Conservation (phyloP, 169 alveolate genomes). For the Hepatocystis sp. region DNA sequence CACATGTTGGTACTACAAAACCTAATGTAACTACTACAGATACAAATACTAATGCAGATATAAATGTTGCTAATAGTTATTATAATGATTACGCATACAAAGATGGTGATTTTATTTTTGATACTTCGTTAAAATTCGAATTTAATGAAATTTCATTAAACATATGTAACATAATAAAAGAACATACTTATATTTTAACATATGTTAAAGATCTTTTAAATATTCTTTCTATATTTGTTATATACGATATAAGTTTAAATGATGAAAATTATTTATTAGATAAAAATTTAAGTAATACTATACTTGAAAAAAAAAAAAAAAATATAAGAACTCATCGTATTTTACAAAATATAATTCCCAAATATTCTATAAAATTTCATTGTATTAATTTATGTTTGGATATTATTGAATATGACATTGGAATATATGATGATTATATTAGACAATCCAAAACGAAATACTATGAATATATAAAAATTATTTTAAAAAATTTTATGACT, state of each 20-base stretch:
- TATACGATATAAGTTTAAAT: conserved; percentile 36
- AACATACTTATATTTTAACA: conserved; percentile 39
- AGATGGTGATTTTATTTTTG: not conserved
- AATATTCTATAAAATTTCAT: conserved; percentile 56
- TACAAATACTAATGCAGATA: no score
- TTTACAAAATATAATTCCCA: conserved; percentile 56
- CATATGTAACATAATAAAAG: conserved; percentile 61
- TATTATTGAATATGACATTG: conserved; percentile 67
- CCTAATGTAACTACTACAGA: no score
- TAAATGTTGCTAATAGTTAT: no score
- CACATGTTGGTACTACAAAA: no score
- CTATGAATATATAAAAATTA: conserved; percentile 44
- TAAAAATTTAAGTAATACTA: conserved; percentile 2
- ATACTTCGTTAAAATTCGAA: conserved; percentile 16
- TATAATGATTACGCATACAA: not conserved
- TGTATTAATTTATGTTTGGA: conserved; percentile 64
- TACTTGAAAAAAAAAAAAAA: conserved; percentile 14
- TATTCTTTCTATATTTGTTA: conserved; percentile 53
- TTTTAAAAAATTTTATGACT: conserved; percentile 55
- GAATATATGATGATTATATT: conserved; percentile 52
- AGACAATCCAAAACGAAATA: conserved; percentile 63
- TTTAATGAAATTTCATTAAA: conserved; percentile 58
- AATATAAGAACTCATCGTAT: conserved; percentile 53
- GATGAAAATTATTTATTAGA: conserved; percentile 56
- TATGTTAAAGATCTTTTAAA: conserved; percentile 43